Evolutionary conservation across 2,329 filamentous ascomycete genomes (phyloP), one percentile per base, ranked within the genome.

Genomic region (Alternaria ventricosa): DNA sequence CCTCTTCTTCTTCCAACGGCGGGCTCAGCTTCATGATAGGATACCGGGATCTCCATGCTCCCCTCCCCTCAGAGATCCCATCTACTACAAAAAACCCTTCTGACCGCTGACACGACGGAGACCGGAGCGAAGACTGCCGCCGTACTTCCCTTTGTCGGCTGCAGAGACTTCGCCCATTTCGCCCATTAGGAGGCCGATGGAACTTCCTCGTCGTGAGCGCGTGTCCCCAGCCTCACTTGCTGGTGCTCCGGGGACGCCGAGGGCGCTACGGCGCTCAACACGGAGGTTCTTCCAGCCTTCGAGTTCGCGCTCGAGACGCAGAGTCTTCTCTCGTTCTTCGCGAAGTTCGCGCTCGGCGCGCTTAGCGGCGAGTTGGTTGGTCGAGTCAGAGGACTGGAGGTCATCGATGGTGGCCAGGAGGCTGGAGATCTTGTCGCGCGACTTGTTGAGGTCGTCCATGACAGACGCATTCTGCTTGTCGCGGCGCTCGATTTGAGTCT

Each of bases 391-490:
- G 13, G 92, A 89, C 79, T 99, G 95, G 33, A 99, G 88, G 78
- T 98, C 95, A 77, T 98, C 95, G 71, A 99, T 97, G 2, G 93
- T 93, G 76, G 90, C 87, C 55, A 99, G 90, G 6, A 98, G 89
- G 77, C 94, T 93, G 69, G 96, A 93, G 65, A 94, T 88, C 84
- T 96, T 97, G 82, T 98, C 95, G 65, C 95, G 92, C 75, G 93
- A 90, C 68, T 95, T 92, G 70, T 86, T 85, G 61, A 97, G 87
- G 74, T 98, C 96, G 57, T 97, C 95, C 58, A 89, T 87, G 18
- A 97, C 85, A 75, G 96, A 90, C 6, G 85, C 77, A 73, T 94
- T 93, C 72, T 92, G 89, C 82, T 97, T 97, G 69, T 98, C 95
- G 72, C 94, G 93, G 71, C 96, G 92, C 51, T 97, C 94, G 70